Evolutionary conservation across 2,329 filamentous ascomycete genomes (phyloP).

Genomic region (Talaromyces sp.): DNA sequence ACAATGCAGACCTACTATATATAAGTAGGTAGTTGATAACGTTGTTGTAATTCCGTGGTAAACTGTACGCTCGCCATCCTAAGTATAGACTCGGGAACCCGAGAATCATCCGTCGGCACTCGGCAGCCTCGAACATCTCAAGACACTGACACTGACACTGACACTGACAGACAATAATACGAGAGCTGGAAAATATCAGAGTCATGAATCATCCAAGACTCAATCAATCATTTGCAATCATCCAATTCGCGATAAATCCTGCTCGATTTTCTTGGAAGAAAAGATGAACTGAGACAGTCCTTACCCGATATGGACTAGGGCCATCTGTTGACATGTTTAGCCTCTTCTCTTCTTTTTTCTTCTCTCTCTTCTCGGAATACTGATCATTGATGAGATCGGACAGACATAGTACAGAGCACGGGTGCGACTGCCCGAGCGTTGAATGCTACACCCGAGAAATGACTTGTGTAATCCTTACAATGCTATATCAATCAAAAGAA

Average conservation of each 20-base stretch:
- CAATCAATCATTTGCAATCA: background rate
- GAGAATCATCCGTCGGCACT: background rate
- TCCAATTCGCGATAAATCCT: background rate
- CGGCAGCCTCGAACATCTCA: background rate
- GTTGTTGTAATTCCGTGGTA: background rate
- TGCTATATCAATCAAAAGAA: background rate
- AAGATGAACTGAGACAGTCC: slow-evolving; percentile 7
- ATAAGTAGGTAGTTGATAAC: no score
- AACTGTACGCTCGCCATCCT: background rate
- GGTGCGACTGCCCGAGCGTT: background rate
- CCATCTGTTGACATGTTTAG: background rate
- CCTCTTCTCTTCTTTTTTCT: background rate
- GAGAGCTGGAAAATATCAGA: background rate
- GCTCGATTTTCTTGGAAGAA: background rate
- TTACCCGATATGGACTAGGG: slow-evolving; percentile 3
- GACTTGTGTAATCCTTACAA: background rate
- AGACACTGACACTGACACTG: no score
- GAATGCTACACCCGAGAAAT: background rate
- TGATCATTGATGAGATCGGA: background rate
- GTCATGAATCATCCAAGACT: background rate
- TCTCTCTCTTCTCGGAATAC: no score
- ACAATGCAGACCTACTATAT: no score
- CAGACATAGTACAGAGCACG: background rate
- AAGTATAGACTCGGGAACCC: slow-evolving; percentile 7
- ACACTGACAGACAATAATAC: background rate